These are phyloP conservation scores for Allium sativum DNA, from an alignment of 106 monocot genomes.

Conservation along the genomic window DNA sequence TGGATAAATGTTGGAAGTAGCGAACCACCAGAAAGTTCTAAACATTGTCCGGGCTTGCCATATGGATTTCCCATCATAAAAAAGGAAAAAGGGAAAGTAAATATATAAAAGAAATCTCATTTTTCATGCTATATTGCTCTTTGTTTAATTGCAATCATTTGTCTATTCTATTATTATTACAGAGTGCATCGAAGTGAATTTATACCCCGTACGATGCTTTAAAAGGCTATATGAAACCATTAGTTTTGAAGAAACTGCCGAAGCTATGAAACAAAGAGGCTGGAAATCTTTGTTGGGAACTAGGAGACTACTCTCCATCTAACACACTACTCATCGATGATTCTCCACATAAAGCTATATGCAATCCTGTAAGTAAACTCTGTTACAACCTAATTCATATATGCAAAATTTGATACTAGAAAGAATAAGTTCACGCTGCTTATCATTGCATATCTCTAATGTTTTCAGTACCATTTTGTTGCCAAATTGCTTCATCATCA, in stretches of 20 bases:
- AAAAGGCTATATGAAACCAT: constrained; percentile 36
- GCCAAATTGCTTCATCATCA: constrained; percentile 18
- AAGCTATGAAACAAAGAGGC: constrained; percentile 43
- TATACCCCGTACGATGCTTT: constrained; percentile 32
- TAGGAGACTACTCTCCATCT: constrained; percentile 33
- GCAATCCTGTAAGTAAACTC: no score
- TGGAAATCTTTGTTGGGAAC: constrained; percentile 30
- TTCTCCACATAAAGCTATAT: constrained; percentile 58
- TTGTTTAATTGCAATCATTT: background rate
- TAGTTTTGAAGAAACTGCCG: constrained; percentile 51
- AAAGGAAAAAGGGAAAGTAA: no score
- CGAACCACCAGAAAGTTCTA: no score
- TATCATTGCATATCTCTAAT: constrained; percentile 15
- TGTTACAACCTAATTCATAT: no score
- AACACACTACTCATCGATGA: constrained; percentile 51
- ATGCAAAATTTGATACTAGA: constrained; percentile 15
- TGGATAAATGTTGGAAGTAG: no score
- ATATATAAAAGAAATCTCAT: no score
- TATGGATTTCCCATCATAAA: no score
- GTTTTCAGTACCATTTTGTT: constrained; percentile 14
- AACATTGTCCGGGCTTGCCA: no score
- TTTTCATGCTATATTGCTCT: background rate
- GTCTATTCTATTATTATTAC: background rate
- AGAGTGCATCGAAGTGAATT: constrained; percentile 41
- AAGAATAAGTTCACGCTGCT: constrained; percentile 12